Conservation (phyloP, 495 filamentous ascomycete genomes). For the Paragyromitra xinjiangensis region DNA sequence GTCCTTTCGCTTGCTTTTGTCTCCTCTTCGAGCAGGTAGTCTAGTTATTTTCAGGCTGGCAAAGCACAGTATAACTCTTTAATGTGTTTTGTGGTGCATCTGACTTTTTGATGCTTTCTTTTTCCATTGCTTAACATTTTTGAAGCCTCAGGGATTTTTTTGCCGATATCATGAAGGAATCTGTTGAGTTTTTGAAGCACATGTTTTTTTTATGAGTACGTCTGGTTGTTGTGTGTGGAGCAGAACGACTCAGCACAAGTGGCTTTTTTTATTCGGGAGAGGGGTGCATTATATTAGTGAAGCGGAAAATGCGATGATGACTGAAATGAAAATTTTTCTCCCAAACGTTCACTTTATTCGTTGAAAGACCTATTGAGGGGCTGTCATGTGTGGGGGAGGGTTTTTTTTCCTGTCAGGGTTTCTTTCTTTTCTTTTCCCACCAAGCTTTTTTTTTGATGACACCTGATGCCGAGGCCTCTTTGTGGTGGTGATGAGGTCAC, state of each 20-base stretch:
- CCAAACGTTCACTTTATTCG: neutral
- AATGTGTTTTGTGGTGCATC: slow-evolving; percentile 43
- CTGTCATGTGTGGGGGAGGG: neutral
- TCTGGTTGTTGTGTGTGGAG: neutral
- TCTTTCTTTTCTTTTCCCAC: neutral
- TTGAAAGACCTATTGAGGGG: neutral
- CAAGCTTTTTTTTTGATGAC: neutral
- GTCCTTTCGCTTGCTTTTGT: slow-evolving; percentile 5
- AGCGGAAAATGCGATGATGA: slow-evolving; percentile 12
- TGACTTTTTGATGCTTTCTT: slow-evolving; percentile 30
- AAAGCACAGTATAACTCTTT: slow-evolving; percentile 36
- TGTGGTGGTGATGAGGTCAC: slow-evolving; percentile 26
- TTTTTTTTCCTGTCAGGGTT: neutral
- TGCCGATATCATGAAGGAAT: slow-evolving; percentile 15
- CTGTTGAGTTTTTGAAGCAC: slow-evolving; percentile 25
- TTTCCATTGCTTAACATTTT: slow-evolving; percentile 29
- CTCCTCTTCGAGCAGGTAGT: slow-evolving; percentile 17
- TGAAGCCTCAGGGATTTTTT: slow-evolving; percentile 5
- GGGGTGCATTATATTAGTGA: slow-evolving; percentile 25
- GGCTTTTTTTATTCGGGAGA: slow-evolving; percentile 1
- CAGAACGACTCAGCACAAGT: neutral
- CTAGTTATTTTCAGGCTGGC: slow-evolving; percentile 38
- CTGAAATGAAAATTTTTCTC: slow-evolving; percentile 9
- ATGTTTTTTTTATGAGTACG: slow-evolving; percentile 23
- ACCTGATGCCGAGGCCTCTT: neutral